A percentile compares a stretch with the other conserved stretches of the same genome.
Evolutionary conservation across 371 early-diverging fungal genomes (phyloP).

Genomic region (Nosema granulosis): DNA sequence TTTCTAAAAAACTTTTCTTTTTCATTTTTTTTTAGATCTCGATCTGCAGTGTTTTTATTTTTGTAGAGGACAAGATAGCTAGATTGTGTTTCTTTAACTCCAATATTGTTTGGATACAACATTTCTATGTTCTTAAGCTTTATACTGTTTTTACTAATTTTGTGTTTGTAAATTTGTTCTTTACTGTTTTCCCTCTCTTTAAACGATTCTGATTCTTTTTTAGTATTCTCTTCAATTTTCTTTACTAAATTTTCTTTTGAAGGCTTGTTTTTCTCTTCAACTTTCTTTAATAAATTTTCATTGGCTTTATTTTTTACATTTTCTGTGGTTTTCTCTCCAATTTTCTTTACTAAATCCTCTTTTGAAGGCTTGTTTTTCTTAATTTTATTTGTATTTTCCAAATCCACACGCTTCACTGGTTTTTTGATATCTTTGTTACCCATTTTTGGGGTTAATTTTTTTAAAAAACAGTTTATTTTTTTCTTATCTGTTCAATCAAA

Average conservation of each 20-base stretch:
- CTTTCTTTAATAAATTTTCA: not conserved
- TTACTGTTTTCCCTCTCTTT: no score
- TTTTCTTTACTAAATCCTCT: not conserved
- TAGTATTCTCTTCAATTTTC: not conserved
- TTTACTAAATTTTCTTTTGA: not conserved
- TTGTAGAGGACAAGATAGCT: not conserved
- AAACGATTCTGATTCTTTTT: no score
- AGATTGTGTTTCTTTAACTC: not conserved
- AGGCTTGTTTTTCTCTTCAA: not conserved
- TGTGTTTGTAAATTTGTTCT: not conserved
- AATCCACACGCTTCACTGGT: not conserved
- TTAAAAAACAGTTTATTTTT: not conserved
- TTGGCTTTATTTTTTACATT: not conserved
- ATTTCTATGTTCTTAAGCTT: not conserved
- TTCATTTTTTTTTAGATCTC: slow-evolving; percentile 9
- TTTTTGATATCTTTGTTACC: not conserved
- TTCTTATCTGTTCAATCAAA: slow-evolving; percentile 55
- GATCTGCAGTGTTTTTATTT: not conserved
- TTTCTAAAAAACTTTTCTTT: slow-evolving; percentile 15
- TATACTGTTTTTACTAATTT: not conserved
- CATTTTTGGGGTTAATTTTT: not conserved
- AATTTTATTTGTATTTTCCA: not conserved
- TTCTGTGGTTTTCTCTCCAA: not conserved
- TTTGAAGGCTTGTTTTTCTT: not conserved
- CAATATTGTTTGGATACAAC: not conserved